phyloP scores from a whole-genome alignment of 2,329 filamentous ascomycete species.

The Sclerotiophoma versabilis region DNA sequence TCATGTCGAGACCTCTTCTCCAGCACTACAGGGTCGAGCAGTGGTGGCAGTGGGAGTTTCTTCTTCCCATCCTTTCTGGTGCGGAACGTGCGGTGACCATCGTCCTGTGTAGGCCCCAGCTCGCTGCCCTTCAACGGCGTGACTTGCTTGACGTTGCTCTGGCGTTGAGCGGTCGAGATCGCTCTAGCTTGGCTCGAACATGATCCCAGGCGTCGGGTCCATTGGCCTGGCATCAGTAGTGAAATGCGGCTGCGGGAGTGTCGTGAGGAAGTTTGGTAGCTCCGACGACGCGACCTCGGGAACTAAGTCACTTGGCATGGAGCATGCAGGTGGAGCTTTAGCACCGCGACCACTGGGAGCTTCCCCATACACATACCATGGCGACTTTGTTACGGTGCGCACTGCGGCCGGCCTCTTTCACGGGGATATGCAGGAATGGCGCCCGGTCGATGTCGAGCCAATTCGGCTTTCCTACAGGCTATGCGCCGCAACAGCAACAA shows the following conservation, averaged over 20 bases:
- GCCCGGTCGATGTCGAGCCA: constrained; percentile 35
- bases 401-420: constrained; percentile 26
- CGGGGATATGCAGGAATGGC: constrained; percentile 18
- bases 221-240: constrained; percentile 40
- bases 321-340: constrained; percentile 13
- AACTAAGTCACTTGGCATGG: constrained; percentile 24
- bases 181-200: constrained; percentile 25
- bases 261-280: constrained; percentile 4
- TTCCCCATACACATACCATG: constrained; percentile 36
- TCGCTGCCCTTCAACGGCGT: constrained; percentile 25
- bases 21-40: constrained; percentile 55
- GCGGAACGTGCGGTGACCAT: constrained; percentile 44
- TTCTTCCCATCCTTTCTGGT: constrained; percentile 42
- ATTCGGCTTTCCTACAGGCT: constrained; percentile 34
- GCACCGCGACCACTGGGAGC: constrained; percentile 7
- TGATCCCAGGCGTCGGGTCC: constrained; percentile 24
- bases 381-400: constrained; percentile 38
- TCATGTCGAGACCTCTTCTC: constrained; percentile 46
- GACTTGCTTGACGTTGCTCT: constrained; percentile 15
- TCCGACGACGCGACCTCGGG: constrained; percentile 30
- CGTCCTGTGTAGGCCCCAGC: constrained; percentile 39
- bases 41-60: constrained; percentile 56
- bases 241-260: constrained; percentile 1
- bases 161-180: constrained; percentile 15
- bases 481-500: constrained; percentile 17